These are phyloP conservation scores for apple (Malus domestica) DNA, from an alignment of 306 rosid species.

Conservation along the genomic window ASM211411v1 NC_041804.1:14641501-14642000, in stretches of 20 bases:
- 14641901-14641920: neutral
- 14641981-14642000: neutral
- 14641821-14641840: slow-evolving; percentile 29
- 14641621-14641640: neutral
- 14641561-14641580: neutral
- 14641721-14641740: neutral
- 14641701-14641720: neutral
- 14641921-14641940: neutral
- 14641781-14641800: slow-evolving; percentile 47
- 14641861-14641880: neutral
- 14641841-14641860: slow-evolving; percentile 28
- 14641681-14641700: neutral
- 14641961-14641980: neutral
- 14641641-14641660: neutral
- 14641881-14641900: neutral
- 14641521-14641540: neutral
- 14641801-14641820: slow-evolving; percentile 65
- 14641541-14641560: neutral
- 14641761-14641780: slow-evolving; percentile 28
- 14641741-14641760: neutral
- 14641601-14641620: neutral
- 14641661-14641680: neutral
- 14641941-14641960: neutral
- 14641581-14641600: neutral
- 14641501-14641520: neutral